Evolutionary conservation across 495 filamentous ascomycete species (phyloP).

Genomic region (Choiromyces venosus): DNA sequence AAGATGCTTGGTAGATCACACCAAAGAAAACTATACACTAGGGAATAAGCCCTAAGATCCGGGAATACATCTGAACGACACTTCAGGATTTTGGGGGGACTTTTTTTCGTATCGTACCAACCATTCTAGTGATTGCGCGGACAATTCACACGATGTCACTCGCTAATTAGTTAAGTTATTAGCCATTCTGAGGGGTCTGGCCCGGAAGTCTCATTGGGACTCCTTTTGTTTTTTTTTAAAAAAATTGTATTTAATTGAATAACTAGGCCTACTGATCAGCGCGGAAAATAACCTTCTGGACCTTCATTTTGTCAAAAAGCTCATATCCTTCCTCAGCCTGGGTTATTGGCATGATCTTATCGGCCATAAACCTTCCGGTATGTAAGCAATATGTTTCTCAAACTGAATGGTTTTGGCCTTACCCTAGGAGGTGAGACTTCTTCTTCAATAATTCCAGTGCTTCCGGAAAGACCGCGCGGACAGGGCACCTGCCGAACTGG

Average conservation of each 20-base stretch:
- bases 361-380: conserved; percentile 72
- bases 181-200: too few species aligned
- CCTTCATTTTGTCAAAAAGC: conserved; percentile 86
- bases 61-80: neutral
- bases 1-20: neutral
- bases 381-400: conserved; percentile 29
- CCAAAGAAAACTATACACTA: neutral
- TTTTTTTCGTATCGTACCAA: neutral
- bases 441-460: conserved; percentile 72
- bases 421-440: conserved; percentile 78
- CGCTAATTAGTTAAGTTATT: neutral
- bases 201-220: too few species aligned
- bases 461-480: conserved; percentile 72
- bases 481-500: conserved; percentile 94
- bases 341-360: conserved; percentile 84
- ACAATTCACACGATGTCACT: neutral
- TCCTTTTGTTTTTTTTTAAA: neutral
- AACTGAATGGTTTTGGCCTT: conserved; percentile 41
- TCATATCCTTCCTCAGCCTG: conserved; percentile 85
- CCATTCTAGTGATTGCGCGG: neutral
- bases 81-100: neutral
- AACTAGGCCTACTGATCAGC: neutral
- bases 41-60: neutral
- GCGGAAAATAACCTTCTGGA: conserved; percentile 71
- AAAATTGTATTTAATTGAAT: neutral